These are phyloP conservation scores for Gonapodya prolifera DNA, from an alignment of 192 early-diverging fungal genomes.

Conservation along the genomic window DNA sequence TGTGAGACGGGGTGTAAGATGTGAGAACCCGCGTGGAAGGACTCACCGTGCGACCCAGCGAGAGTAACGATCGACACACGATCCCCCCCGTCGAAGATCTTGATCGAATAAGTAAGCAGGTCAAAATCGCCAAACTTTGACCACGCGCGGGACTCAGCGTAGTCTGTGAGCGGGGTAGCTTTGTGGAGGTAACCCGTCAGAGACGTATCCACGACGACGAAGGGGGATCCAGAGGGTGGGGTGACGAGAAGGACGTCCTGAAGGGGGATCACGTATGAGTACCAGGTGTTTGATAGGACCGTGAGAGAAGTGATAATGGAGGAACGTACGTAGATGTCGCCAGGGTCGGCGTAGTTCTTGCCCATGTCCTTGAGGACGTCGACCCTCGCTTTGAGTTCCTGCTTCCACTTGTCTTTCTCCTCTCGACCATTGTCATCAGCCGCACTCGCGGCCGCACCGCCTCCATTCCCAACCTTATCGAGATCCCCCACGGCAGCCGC, in stretches of 20 bases:
- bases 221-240: not conserved
- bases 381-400: constrained; percentile 49
- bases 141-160: constrained; percentile 56
- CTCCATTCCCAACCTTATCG: constrained; percentile 15
- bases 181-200: not conserved
- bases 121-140: constrained; percentile 60
- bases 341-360: constrained; percentile 62
- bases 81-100: constrained; percentile 79
- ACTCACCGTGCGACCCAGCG: constrained; percentile 56
- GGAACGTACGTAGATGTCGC: constrained; percentile 72
- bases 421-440: constrained; percentile 27
- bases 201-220: not conserved
- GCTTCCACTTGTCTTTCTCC: constrained; percentile 13
- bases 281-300: too few species aligned
- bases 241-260: not conserved
- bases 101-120: constrained; percentile 78
- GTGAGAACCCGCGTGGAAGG: not conserved
- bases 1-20: not conserved
- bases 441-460: constrained; percentile 26
- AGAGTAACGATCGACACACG: constrained; percentile 68
- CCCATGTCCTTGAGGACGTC: constrained; percentile 46
- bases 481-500: constrained; percentile 30
- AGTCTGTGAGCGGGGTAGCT: constrained; percentile 45
- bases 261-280: too few species aligned
- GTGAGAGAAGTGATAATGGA: constrained; percentile 15